phyloP scores from a whole-genome alignment of 2,329 filamentous ascomycete genomes.

The Stachybotrys chartarum region DNA sequence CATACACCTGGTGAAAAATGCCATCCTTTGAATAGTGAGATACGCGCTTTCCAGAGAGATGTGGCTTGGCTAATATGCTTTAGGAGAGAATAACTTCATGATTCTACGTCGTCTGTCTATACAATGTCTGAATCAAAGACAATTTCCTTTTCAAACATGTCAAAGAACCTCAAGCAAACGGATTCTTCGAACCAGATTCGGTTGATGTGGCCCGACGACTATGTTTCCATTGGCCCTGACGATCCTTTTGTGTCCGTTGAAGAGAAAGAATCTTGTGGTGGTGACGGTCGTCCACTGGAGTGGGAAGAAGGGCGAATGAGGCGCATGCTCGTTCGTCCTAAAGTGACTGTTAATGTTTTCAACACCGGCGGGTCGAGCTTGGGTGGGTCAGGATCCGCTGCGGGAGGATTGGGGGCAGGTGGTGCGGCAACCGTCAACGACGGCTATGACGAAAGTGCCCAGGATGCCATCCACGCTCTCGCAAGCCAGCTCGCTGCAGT shows the following conservation, averaged over 20 bases:
- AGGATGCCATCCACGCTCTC: background rate
- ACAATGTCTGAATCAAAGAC: background rate
- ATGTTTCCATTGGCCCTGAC: background rate
- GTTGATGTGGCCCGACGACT: background rate
- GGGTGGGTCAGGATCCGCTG: background rate
- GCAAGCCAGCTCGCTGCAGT: background rate
- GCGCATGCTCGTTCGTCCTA: background rate
- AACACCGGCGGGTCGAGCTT: background rate
- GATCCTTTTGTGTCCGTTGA: background rate
- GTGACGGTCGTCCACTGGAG: background rate
- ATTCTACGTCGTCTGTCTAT: no score
- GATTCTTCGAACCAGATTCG: background rate
- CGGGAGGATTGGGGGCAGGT: background rate
- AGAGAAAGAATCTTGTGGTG: background rate
- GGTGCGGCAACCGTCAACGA: background rate
- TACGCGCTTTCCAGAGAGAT: no score
- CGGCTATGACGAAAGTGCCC: background rate
- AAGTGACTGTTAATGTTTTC: background rate
- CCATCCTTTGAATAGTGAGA: no score
- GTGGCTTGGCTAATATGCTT: no score
- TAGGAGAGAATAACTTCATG: no score
- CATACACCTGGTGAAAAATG: no score
- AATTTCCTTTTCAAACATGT: background rate
- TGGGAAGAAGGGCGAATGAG: background rate
- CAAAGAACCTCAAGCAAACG: background rate